phyloP scores from a whole-genome alignment of 768 basidiomycete genomes.

The Porphyrellus cyaneotinctus region DNA sequence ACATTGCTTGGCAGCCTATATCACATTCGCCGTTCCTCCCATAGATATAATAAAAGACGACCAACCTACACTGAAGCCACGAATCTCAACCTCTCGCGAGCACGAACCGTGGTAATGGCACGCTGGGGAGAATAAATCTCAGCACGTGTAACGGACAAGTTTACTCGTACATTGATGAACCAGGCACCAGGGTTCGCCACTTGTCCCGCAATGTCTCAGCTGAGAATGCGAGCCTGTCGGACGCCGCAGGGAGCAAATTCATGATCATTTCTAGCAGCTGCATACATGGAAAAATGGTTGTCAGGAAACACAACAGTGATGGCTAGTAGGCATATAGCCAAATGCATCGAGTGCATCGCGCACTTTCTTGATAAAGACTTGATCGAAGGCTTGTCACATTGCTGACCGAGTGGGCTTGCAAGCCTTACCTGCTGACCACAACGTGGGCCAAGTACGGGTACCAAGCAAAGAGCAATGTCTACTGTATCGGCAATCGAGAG shows the following conservation, averaged over 20 bases:
- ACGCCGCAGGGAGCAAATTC: constrained; percentile 6
- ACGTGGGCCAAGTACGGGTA: no score
- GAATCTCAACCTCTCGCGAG: background rate
- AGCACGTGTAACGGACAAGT: background rate
- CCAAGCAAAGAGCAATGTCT: background rate
- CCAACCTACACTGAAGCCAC: background rate
- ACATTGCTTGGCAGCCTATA: constrained; percentile 1
- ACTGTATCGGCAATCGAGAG: background rate
- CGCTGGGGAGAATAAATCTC: background rate
- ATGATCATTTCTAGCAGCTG: background rate
- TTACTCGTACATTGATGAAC: background rate
- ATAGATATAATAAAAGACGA: background rate
- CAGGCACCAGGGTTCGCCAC: constrained; percentile 1
- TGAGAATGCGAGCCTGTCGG: background rate
- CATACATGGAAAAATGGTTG: constrained; percentile 1
- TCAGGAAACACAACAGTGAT: background rate
- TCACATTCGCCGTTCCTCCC: constrained; percentile 6
- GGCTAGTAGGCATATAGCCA: background rate
- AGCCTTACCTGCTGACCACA: constrained; percentile 8
- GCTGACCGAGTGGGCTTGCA: background rate
- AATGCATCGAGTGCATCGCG: background rate
- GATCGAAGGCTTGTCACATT: background rate
- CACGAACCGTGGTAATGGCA: background rate
- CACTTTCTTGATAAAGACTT: background rate
- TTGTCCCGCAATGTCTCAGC: constrained; percentile 10